Base-by-base conservation (phyloP, 106 monocot species). In the Platanthera zijinensis region DNA sequence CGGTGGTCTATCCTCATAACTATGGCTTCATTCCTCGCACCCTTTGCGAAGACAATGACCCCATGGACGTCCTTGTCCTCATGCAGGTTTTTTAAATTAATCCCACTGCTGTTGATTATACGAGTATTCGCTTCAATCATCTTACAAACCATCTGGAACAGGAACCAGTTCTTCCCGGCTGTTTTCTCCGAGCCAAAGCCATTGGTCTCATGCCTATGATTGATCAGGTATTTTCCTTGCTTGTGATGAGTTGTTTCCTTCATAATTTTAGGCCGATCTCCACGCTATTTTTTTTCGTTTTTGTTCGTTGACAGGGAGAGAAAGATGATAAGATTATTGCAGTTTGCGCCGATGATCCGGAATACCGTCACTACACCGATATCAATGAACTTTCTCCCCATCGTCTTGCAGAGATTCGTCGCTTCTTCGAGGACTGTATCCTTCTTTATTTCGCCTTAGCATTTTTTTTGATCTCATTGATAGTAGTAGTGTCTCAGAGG, bases 401-500 rank as follows among this genome's bases (percentile, higher is more conserved):
- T 80, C 95, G 91, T 39, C 78, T 95, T 51, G 91, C 91, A 79
- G 91, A 95, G 78, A 95, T 95, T 50, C 85, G 89, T 52, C 89
- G 91, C 50, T 95, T 95, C 72, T 95, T 95, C 86, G 91, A 95
- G 81, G 95, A 95, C 70, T 95, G 95, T 95, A 93, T 88, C 85
- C 88, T 86, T 46, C 14, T 73, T 45, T 17, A 17, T 70, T 30
- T 32, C 32, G 32, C 32, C 1, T 32, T 32, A 32, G 32, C 32
- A 32, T 32, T 32, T 32, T 32, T 32, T 32, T 2, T 2, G n/a
- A 32, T 32, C 32, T 32, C 2, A 32, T 32, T 32, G 32, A 32
- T 32, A 32, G 32, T 32, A 32, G 32, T 32, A 32, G 32, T 32
- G 32, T 2, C 32, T 32, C 32, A 32, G 32, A 32, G 32, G 32